Base-by-base conservation (phyloP, 352 stramenopile species). In the Pythium rhizo-oryzae region DNA sequence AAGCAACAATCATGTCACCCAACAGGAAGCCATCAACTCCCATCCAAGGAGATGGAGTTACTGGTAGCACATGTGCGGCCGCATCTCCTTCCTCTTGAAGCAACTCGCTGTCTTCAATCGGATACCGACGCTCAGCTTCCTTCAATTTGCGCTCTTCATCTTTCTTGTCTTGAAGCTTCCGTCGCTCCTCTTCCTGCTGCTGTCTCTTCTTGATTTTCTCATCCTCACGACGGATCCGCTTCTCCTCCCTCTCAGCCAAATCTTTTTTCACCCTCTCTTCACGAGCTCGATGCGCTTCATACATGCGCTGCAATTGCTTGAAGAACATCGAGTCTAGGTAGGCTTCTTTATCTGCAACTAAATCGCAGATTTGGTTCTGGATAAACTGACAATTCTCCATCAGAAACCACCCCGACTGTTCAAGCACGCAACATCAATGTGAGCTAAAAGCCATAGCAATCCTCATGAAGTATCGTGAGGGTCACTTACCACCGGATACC, bases 321-420 rank as follows among this genome's bases (percentile, higher is more conserved):
- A 95, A 93, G 61, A 95, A 95, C 82, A 92, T 92, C 18, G 84
- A 95, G 21, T 93, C 72, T 28, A 93, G 67, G 51, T 93, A 95
- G 18, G 75, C 65, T 25, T 92, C 83, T 56, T 92, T 91, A 51
- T 93, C 82, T 0, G 80, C 63, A 28, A 92, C 91, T 33, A 95
- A 50, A 69, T 92, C 89, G 39, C 59, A 90, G 43, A 95, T 90
- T 62, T 95, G 87, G 33, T 79, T 80, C 39, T 80, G 73, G n/a
- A 95, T 90, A 35, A 95, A 95, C 9, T 84, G 76, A 39, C 82
- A 92, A 30, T 95, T 93, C 43, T 93, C 88, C 69, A 93, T 85
- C 53, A 95, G 70, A 65, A 95, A 95, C 82, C 85, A 92, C 13
- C 76, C 84, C 24, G 87, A 90, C 85, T 93, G 49, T 35, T 28